A percentile compares a stretch with the other conserved stretches of the same genome.
These are phyloP conservation scores for Avena eriantha DNA, from an alignment of 176 grass and related monocot species.

Conservation along the genomic window DNA sequence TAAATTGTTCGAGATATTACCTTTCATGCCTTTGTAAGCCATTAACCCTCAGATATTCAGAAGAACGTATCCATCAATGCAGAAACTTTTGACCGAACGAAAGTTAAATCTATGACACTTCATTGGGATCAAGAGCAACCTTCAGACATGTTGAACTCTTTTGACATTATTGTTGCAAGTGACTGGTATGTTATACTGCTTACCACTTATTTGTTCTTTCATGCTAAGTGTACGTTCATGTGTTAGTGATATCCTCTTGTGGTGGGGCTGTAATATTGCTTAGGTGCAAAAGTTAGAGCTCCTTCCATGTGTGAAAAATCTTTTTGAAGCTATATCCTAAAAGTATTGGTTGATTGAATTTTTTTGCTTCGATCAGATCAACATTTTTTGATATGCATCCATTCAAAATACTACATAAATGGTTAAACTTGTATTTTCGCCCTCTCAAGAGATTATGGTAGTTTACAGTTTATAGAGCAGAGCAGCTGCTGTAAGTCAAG, in stretches of 20 bases:
- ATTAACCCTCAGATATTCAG: slow-evolving; percentile 88
- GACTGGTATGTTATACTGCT: slow-evolving; percentile 71
- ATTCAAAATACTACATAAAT: slow-evolving; percentile 9
- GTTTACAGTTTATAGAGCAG: not conserved
- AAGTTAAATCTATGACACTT: slow-evolving; percentile 72
- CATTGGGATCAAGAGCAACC: slow-evolving; percentile 75
- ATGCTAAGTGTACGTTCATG: not conserved
- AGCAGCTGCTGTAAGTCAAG: not conserved
- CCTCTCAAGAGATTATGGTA: not conserved
- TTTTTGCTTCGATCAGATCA: not conserved
- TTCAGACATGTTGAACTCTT: slow-evolving; percentile 64
- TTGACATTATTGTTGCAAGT: slow-evolving; percentile 95
- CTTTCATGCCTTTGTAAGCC: slow-evolving; percentile 51
- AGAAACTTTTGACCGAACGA: slow-evolving; percentile 67
- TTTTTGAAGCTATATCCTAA: slow-evolving; percentile 19
- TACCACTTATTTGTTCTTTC: slow-evolving; percentile 31
- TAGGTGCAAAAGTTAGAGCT: not conserved
- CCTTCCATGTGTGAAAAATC: not conserved
- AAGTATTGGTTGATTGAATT: slow-evolving; percentile 3
- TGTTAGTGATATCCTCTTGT: slow-evolving; percentile 5
- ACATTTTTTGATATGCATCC: slow-evolving; percentile 24
- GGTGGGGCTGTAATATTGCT: slow-evolving; percentile 5
- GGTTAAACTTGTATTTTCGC: not conserved
- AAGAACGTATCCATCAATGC: slow-evolving; percentile 70
- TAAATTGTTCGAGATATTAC: not conserved